Conservation (phyloP, 345 rosid genomes). For the Arabidopsis arenosa region DNA sequence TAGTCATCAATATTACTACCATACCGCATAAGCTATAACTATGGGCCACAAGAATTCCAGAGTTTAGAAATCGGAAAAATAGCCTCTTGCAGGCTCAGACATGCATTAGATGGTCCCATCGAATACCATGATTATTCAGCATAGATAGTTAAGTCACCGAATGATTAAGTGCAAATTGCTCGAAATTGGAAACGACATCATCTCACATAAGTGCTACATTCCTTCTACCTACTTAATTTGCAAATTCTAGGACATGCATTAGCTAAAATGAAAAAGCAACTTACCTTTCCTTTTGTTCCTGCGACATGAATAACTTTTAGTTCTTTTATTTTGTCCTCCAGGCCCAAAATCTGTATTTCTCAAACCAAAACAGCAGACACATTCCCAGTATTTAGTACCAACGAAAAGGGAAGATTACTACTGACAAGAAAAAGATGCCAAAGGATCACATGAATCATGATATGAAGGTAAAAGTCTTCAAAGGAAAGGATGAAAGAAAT, state of each 20-base stretch:
- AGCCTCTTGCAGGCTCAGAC: neutral
- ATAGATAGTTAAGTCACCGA: neutral
- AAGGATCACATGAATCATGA: no score
- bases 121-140: conserved; percentile 10
- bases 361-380: conserved; percentile 29
- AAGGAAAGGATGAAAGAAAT: conserved; percentile 4
- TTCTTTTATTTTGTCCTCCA: conserved; percentile 62
- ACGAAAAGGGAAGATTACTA: neutral
- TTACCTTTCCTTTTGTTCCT: conserved; percentile 95
- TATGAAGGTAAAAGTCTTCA: neutral
- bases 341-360: conserved; percentile 62
- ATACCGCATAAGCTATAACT: neutral
- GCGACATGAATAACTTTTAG: conserved; percentile 88
- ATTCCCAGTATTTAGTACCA: conserved; percentile 23
- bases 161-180: conserved; percentile 1
- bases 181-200: conserved; percentile 13
- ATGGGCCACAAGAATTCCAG: neutral
- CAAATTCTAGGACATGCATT: conserved; percentile 5
- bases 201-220: neutral
- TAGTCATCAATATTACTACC: conserved; percentile 15
- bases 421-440: neutral
- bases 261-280: conserved; percentile 7
- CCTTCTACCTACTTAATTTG: neutral
- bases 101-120: conserved; percentile 12
- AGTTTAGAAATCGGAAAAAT: conserved; percentile 3